Base-by-base conservation (phyloP, 345 rosid species). In the Chamaenerion angustifolium region DNA sequence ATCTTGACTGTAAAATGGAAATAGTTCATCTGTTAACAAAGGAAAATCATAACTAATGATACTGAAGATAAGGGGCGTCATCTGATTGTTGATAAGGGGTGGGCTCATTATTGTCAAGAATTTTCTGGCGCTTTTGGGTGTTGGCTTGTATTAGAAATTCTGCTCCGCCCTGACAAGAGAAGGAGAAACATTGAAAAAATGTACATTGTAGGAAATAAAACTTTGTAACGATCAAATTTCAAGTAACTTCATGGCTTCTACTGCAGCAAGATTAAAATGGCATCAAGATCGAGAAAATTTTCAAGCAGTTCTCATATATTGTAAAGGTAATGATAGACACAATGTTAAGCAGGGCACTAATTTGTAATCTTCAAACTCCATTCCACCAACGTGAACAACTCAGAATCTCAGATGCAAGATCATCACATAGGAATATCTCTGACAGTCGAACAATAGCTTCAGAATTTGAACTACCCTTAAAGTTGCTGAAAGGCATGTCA, bases 111-210 rank as follows among this genome's bases (percentile, higher is more conserved):
- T 76, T 76, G 51, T 66, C 84, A 62, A 74, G 73, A 61, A 80
- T 60, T 71, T 80, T 88, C 49, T 67, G 86, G 15, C 96, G 88
- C 73, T 93, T 93, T 49, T 72, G 81, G 48, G 80, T 88, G 52
- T 88, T 88, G 43, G 96, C 95, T 72, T 76, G 94, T 72, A 93
- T 93, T 11, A 82, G 82, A 68, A 84, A 93, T 61, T 80, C 96
- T 47, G 81, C 94, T 16, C 76, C 78, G 66, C 68, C 70, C 99
- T 93, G 80, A 59, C 44, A 59, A 15, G 41, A 9, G 49, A 49
- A 9, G 40, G 15, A 46, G 48, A 15, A 35, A 31, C 37, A 21
- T 21, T 31, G 37, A 1, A 7, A 7, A 2, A 31, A 31, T 31
- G 37, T 31, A 0, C 8, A 31, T 31, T 21, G 8, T 31, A 0